phyloP scores from a whole-genome alignment of 176 grass and related monocot species.

The Aegilops longissima region DNA sequence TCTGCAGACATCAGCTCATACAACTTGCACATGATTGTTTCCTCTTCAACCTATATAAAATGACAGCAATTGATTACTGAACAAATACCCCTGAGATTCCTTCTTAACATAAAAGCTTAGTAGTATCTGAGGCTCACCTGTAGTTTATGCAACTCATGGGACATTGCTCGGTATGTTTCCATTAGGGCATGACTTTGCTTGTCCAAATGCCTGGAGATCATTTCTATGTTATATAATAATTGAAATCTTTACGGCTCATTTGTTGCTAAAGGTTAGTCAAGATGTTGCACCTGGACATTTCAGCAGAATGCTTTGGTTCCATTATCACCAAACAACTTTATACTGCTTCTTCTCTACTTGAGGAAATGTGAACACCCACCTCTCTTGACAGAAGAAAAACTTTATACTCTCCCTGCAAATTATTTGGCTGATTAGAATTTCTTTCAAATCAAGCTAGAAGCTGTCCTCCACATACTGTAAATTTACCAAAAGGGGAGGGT shows the following conservation, averaged over 20 bases:
- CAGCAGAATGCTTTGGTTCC: constrained; percentile 64
- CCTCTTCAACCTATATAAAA: constrained; percentile 75
- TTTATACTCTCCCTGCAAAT: constrained; percentile 29
- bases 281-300: constrained; percentile 61
- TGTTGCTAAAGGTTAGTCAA: not conserved
- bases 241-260: not conserved
- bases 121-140: constrained; percentile 39
- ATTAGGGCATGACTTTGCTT: constrained; percentile 78
- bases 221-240: constrained; percentile 24
- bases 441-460: constrained; percentile 4
- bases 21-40: constrained; percentile 83
- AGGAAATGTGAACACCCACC: not conserved
- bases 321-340: constrained; percentile 46
- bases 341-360: not conserved
- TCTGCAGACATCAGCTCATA: constrained; percentile 63
- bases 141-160: constrained; percentile 71
- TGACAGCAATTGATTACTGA: constrained; percentile 9
- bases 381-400: not conserved
- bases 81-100: not conserved
- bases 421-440: constrained; percentile 20
- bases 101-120: constrained; percentile 7
- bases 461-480: not conserved
- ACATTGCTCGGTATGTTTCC: constrained; percentile 66
- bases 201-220: constrained; percentile 63
- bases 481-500: not conserved